Evolutionary conservation across 371 early-diverging fungal species (phyloP), one percentile per base, ranked within the genome.

Genomic region (Apophysomyces trapeziformis): DNA sequence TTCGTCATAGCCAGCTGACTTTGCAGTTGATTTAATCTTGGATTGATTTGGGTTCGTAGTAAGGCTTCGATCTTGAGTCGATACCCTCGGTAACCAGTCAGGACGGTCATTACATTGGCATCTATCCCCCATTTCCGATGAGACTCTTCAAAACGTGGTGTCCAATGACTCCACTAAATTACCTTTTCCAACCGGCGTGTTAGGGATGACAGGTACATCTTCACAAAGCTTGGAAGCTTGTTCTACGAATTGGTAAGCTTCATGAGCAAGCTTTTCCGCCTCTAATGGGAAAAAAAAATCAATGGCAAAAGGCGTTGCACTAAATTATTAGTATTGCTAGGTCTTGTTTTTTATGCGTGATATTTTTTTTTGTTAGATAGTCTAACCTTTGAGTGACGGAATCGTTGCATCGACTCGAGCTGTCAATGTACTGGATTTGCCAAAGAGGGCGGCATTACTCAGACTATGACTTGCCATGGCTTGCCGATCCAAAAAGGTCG

Each of bases 51-150:
- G 0, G 76, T 79, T 7, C 82, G 68, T 38, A 82, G 39, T 4
- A 74, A 57, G n/a, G 68, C 50, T 62, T 82, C 82, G 13, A 82
- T 73, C 62, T 82, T 73, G 11, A 77, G 68, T 13, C 77, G 64
- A 38, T 74, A 75, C 0, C 73, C 76, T 9, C 82, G 71, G 35
- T 77, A 82, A 7, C 71, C 46, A 16, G 68, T 79, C 18, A 82
- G 41, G 7, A 73, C 65, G 39, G 38, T 61, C 43, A 61, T 61
- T 35, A 70, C 71, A 32, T 63, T 63, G 11, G 63, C 65, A 56
- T 67, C 68, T 68, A 60, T 37, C 37, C 11, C 36, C 38, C 32
- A 3, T 26, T 26, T 26, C 32, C 32, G 2, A 2, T 26, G 1
- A 26, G 32, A 3, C 3, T 26, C 32, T 26, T 26, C 32, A 26